Evolutionary conservation across 176 grass and related monocot genomes (phyloP), one percentile per base, ranked within the genome.

Genomic region (Aegilops umbellulata): DNA sequence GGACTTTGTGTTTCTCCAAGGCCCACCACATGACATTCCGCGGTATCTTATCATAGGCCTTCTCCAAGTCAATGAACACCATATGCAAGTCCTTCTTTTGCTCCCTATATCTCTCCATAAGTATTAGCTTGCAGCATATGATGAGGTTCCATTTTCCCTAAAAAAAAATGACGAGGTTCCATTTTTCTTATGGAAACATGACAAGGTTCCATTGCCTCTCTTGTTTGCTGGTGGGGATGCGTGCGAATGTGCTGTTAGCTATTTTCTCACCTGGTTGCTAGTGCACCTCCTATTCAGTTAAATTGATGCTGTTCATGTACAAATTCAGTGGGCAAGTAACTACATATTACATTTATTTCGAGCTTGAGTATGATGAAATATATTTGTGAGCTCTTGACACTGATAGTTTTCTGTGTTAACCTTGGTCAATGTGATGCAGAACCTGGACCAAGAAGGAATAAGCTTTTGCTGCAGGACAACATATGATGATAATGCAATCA

Each of bases 401-500:
- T 29, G 27, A 79, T 79, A 62, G n/a, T 79, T 53, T 66, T 35
- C 78, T 79, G 38, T 83, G 55, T 17, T 72, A 55, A 65, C 42
- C 10, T 68, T 78, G 83, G 30, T 80, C 24, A 75, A 25, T 85
- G 39, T 88, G 61, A 73, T 71, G 30, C 82, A 97, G 94, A 86
- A 88, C 86, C 85, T 97, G 60, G 86, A 97, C 77, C 85, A 79
- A 57, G 86, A 93, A 93, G 94, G 94, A 87, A 87, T 97, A 90
- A 94, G 89, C 85, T 97, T 90, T 89, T 92, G 92, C 76, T 93
- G 89, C n/a, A 75, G 87, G 25, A 87, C 84, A 44, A 97, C 94
- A 47, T 92, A 89, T 87, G 92, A 97, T 87, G 94, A 97, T 22
- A 97, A 94, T 94, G 90, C 94, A 39, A 94, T 97, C 53, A 97